Conservation (phyloP, 78 protist genomes). For the Dictyostelium brefeldianum region DNA sequence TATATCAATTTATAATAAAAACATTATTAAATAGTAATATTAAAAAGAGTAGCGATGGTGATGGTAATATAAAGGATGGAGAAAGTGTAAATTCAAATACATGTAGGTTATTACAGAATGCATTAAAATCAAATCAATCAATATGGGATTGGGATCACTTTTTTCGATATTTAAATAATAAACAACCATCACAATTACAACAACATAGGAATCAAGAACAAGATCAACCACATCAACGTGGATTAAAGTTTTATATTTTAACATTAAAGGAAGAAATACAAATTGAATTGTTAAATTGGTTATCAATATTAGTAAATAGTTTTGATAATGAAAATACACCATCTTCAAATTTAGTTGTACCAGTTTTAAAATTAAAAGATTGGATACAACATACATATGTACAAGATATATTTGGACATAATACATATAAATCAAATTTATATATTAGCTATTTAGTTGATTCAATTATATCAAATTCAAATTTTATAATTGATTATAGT, state of each 20-base stretch:
- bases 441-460: not conserved
- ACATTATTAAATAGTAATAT: not conserved
- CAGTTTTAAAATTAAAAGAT: not conserved
- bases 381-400: not conserved
- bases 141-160: constrained; percentile 3
- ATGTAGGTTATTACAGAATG: not conserved
- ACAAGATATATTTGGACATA: not conserved
- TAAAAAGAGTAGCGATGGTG: not conserved
- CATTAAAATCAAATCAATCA: not conserved
- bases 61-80: not conserved
- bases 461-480: not conserved
- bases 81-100: not conserved
- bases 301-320: not conserved
- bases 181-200: not conserved
- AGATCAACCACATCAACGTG: not conserved
- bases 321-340: not conserved
- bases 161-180: not conserved
- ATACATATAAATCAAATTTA: not conserved
- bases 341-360: not conserved
- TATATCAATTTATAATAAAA: not conserved
- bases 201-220: not conserved
- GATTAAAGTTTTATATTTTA: not conserved
- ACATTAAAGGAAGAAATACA: not conserved
- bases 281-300: constrained; percentile 21
- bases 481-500: too few species aligned